phyloP scores from a whole-genome alignment of 2,329 filamentous ascomycete species.

The Colletotrichum siamense region DNA sequence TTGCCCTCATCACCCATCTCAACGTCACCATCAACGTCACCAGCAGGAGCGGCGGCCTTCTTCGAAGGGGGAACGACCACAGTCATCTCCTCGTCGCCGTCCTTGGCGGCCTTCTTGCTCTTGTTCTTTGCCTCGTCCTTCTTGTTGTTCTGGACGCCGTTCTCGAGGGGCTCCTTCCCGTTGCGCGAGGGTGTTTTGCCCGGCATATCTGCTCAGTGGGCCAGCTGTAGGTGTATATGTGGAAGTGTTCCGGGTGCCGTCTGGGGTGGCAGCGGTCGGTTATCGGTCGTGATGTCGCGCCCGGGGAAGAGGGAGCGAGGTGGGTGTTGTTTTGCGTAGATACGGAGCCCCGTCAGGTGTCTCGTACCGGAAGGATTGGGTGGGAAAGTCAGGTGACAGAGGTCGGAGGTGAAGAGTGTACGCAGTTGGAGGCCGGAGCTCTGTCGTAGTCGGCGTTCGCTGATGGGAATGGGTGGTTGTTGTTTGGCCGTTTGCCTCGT shows the following conservation, averaged over 20 bases:
- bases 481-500: conserved; percentile 23
- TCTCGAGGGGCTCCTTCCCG: conserved; percentile 73
- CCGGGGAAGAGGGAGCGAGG: not conserved
- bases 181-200: conserved; percentile 77
- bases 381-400: conserved; percentile 5
- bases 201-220: conserved; percentile 58
- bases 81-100: conserved; percentile 81
- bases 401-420: not conserved
- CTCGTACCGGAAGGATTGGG: not conserved
- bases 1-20: conserved; percentile 70
- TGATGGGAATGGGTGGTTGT: conserved; percentile 12
- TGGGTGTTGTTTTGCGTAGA: conserved; percentile 7
- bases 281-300: not conserved
- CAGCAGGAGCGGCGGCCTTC: conserved; percentile 59
- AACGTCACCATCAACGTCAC: conserved; percentile 73
- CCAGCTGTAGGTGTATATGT: conserved; percentile 1
- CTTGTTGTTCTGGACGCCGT: conserved; percentile 70
- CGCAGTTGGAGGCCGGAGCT: not conserved
- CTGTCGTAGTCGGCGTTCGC: not conserved
- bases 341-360: not conserved
- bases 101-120: conserved; percentile 67
- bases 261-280: conserved; percentile 14
- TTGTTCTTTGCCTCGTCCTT: conserved; percentile 75
- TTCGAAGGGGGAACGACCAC: conserved; percentile 80
- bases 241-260: conserved; percentile 13